Evolutionary conservation across 345 rosid genomes (phyloP).

Genomic region (Anacardium occidentale): DNA sequence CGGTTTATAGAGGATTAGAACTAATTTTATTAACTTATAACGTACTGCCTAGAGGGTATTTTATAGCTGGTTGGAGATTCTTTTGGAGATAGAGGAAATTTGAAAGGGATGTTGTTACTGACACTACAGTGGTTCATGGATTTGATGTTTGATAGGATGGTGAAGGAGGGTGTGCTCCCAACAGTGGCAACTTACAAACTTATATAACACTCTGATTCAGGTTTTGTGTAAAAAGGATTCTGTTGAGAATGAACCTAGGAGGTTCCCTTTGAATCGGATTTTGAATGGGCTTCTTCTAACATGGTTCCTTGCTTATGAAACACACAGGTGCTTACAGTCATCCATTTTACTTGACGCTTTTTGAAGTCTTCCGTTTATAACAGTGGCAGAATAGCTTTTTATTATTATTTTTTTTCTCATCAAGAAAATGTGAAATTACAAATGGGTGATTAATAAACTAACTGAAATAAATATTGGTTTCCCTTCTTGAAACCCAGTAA

Average conservation of each 20-base stretch:
- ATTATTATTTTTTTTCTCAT: constrained; percentile 4
- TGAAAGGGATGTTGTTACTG: constrained; percentile 73
- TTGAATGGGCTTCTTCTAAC: constrained; percentile 58
- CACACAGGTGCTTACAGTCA: too few relatives aligned
- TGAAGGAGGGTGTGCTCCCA: constrained; percentile 72
- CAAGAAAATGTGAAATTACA: constrained; percentile 17
- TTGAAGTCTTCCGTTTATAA: not conserved
- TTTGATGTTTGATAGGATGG: constrained; percentile 78
- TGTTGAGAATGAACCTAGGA: constrained; percentile 86
- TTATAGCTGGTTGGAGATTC: constrained; percentile 72
- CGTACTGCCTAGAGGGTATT: constrained; percentile 75
- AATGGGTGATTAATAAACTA: constrained; percentile 4
- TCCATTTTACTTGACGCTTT: too few relatives aligned
- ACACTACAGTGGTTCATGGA: constrained; percentile 76
- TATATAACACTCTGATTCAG: constrained; percentile 87
- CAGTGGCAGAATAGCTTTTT: not conserved
- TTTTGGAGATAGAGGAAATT: constrained; percentile 81
- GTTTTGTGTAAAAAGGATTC: constrained; percentile 85
- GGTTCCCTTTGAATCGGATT: constrained; percentile 68
- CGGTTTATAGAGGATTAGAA: constrained; percentile 65
- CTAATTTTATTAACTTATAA: constrained; percentile 64
- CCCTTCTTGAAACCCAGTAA: not conserved
- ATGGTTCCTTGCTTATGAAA: not conserved
- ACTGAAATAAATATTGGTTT: not conserved
- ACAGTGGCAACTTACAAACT: constrained; percentile 81